Percentiles rank a stretch among this genome's conserved stretches.
These are phyloP conservation scores for Phoenix roebelenii DNA, from an alignment of 176 grass and related monocot genomes.

Conservation along the genomic window DNA sequence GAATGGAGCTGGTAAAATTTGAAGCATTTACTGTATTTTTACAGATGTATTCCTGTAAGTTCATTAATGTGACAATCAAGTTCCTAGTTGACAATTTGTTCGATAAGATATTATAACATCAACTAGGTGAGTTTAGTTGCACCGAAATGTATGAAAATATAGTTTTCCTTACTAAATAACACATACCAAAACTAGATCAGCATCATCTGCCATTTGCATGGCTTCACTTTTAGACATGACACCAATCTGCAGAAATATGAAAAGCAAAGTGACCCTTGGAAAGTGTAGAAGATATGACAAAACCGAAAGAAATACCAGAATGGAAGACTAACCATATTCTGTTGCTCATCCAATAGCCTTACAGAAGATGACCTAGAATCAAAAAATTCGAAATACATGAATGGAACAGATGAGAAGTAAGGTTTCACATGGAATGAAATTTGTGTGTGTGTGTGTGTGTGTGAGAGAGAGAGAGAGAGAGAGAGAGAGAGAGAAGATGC, in stretches of 20 bases:
- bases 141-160: too few species aligned
- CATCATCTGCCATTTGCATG: slow-evolving; percentile 46
- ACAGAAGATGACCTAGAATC: slow-evolving; percentile 57
- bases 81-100: too few species aligned
- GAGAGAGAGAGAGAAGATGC: too few species aligned
- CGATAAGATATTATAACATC: too few species aligned
- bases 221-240: slow-evolving; percentile 67
- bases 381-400: slow-evolving; percentile 8
- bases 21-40: too few species aligned
- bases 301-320: neutral
- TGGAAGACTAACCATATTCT: slow-evolving; percentile 63
- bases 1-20: too few species aligned
- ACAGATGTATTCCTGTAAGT: too few species aligned
- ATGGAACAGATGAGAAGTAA: neutral
- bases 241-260: slow-evolving; percentile 47
- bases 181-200: slow-evolving; percentile 61
- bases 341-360: slow-evolving; percentile 78
- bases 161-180: neutral
- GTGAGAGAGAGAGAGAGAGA: too few species aligned
- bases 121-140: too few species aligned
- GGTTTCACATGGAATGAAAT: neutral
- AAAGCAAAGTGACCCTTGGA: neutral
- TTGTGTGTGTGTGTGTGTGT: too few species aligned
- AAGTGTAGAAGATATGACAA: neutral
- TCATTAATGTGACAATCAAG: too few species aligned